Conservation (phyloP, 208 protist species). For the Naegleria lovaniensis region DNA sequence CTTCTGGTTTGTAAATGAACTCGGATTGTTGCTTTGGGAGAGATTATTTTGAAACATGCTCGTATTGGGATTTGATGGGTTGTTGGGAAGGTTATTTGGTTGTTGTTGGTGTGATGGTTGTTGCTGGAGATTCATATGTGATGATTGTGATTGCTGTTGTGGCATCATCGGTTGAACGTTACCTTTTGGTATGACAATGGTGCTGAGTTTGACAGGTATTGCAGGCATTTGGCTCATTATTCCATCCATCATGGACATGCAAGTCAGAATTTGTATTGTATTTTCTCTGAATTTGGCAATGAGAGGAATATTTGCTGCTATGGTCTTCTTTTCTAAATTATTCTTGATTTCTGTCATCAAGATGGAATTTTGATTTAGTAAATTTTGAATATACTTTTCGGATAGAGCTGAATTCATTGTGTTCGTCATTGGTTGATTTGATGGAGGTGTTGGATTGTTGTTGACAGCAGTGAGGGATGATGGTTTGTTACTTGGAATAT, state of each 20-base stretch:
- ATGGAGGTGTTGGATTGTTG: neutral
- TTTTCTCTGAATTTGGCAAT: constrained; percentile 25
- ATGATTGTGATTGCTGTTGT: neutral
- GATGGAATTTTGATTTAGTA: neutral
- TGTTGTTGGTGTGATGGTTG: too few relatives aligned
- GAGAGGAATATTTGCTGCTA: neutral
- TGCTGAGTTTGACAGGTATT: constrained; percentile 25
- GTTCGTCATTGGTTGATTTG: too few relatives aligned
- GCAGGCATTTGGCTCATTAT: constrained; percentile 29
- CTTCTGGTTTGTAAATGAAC: too few relatives aligned
- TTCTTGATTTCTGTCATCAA: constrained; percentile 3
- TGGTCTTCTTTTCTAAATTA: neutral
- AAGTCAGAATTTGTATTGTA: constrained; percentile 26
- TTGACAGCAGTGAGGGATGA: neutral
- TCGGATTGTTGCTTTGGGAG: too few relatives aligned
- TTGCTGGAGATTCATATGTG: neutral
- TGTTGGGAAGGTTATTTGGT: too few relatives aligned
- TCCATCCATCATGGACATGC: constrained; percentile 28
- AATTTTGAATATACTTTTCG: constrained; percentile 17
- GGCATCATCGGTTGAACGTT: neutral
- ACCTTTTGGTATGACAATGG: neutral
- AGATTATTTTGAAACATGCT: too few relatives aligned
- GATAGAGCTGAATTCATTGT: neutral
- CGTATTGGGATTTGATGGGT: too few relatives aligned
- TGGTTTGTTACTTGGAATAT: neutral